Base-by-base conservation (phyloP, 805 yeast genomes). In the Kodamaea kakaduensis region DNA sequence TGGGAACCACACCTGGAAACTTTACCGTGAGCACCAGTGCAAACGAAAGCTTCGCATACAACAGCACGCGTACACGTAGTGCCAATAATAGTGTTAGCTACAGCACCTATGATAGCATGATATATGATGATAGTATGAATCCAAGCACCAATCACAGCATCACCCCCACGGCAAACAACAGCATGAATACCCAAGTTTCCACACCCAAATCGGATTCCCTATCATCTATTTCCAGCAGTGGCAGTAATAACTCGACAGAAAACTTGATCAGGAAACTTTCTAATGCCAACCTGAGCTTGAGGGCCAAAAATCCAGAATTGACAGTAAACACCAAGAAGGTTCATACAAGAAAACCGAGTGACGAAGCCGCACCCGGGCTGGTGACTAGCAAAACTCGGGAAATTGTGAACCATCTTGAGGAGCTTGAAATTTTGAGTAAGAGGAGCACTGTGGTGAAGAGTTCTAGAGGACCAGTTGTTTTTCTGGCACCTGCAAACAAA, bases 221-320 rank as follows among this genome's bases (percentile, higher is more conserved):
- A 16, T 51, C 58, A 16, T 51, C 58, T 3, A 34, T 54, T 24
- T 53, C 58, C 6, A 52, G 58, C 9, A 43, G 46, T 9, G 47
- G 45, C 18, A 45, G 54, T 32, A 43, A 43, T 30, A 41, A 38
- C 18, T 54, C 59, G 12, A 54, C 59, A 6, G 53, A 49, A 15
- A 38, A 51, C 22, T 41, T 54, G 29, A 52, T 54, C 13, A 36
- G 46, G 26, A 40, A 45, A 20, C 45, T 54, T 25, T 48, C 54
- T 15, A 13, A 29, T 5, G 43, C 38, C n/a, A 43, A 43, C 13
- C 22, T 42, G 10, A 15, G 25, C 22, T 31, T 10, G 17, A 17
- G 10, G 32, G 16, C 15, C 17, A 17, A 25, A 17, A 25, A 25
- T 17, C 28, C 28, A 15, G 28, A n/a, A 14, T 23, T 23, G 25